Conservation (phyloP, 225 moss, liverwort and hornwort genomes). For the Physcomitrium patens region DNA sequence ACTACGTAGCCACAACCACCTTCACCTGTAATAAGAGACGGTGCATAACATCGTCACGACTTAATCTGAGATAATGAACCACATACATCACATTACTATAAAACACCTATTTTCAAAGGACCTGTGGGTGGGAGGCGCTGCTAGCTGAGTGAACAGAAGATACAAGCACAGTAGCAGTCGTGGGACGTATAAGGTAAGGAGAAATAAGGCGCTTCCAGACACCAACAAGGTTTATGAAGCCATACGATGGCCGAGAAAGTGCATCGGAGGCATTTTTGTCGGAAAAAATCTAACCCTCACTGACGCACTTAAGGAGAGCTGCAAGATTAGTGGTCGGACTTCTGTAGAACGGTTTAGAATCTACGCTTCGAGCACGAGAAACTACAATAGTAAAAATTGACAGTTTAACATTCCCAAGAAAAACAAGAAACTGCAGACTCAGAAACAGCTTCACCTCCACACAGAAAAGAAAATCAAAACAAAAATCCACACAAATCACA, state of each 20-base stretch:
- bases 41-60: slow-evolving; percentile 1
- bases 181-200: background rate
- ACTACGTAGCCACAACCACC: slow-evolving; percentile 17
- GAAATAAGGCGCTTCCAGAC: slow-evolving; percentile 11
- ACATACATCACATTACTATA: too few relatives aligned
- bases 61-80: slow-evolving; percentile 28
- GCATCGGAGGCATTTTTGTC: slow-evolving; percentile 24
- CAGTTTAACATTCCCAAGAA: too few relatives aligned
- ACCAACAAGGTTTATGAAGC: slow-evolving; percentile 22
- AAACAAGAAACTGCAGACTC: slow-evolving; percentile 42
- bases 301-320: slow-evolving; percentile 21
- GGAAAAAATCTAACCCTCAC: slow-evolving; percentile 38
- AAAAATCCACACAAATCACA: slow-evolving; percentile 17
- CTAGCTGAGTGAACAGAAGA: slow-evolving; percentile 17
- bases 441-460: slow-evolving; percentile 29
- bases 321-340: background rate
- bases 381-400: slow-evolving; percentile 19
- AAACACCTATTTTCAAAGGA: background rate
- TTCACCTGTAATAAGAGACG: background rate
- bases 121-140: background rate
- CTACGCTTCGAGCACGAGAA: slow-evolving; percentile 23
- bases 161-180: background rate
- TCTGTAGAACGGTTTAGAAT: slow-evolving; percentile 22
- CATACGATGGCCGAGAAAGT: background rate
- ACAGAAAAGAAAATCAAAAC: slow-evolving; percentile 28